These are phyloP conservation scores for Prunus yedoensis DNA, from an alignment of 331 rosid genomes.

Conservation along the genomic window DNA sequence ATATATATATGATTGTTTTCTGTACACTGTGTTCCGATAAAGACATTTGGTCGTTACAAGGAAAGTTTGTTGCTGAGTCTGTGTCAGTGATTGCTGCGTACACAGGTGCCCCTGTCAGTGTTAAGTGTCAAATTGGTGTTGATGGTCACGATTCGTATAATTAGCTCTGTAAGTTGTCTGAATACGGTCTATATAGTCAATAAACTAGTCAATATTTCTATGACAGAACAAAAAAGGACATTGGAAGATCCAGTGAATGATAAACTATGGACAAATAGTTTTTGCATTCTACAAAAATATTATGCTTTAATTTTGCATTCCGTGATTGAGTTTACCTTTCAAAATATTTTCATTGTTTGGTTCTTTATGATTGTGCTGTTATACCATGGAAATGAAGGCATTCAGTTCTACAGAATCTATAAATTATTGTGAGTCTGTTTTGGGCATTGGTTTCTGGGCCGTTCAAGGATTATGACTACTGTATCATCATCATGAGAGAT, in stretches of 20 bases:
- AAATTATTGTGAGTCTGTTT: too few species aligned
- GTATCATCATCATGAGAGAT: too few species aligned
- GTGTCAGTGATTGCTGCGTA: constrained; percentile 84
- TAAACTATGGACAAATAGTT: neutral
- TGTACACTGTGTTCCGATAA: constrained; percentile 35
- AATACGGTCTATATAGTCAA: neutral
- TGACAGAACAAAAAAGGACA: neutral
- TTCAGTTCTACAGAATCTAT: neutral
- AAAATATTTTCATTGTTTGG: neutral
- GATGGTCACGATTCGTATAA: constrained; percentile 85
- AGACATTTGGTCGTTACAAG: constrained; percentile 49
- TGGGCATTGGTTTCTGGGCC: too few species aligned
- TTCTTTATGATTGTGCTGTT: neutral
- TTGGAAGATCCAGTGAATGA: neutral
- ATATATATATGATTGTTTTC: constrained; percentile 12
- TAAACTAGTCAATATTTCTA: neutral
- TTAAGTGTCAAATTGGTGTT: constrained; percentile 89
- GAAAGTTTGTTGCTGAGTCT: constrained; percentile 91
- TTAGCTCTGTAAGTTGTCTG: constrained; percentile 66
- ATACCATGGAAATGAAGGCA: neutral
- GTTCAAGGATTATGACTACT: too few species aligned
- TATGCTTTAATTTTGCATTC: neutral
- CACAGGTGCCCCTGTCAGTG: constrained; percentile 67
- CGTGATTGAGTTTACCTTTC: neutral
- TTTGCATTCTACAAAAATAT: neutral